phyloP scores from a whole-genome alignment of 1,284 basidiomycete genomes.

The Sutorius eximius region DNA sequence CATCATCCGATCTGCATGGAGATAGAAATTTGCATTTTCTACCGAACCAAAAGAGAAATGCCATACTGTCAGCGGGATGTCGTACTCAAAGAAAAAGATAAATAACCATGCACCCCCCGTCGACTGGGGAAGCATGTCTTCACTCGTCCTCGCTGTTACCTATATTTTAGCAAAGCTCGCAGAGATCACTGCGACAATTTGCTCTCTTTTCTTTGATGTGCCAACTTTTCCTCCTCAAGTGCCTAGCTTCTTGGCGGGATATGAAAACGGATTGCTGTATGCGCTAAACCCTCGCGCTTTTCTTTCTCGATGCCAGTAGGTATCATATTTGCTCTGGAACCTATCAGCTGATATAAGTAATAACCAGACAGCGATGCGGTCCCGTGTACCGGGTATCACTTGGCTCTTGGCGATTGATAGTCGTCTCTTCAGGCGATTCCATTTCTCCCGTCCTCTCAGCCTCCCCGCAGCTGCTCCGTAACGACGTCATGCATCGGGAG shows the following conservation, averaged over 20 bases:
- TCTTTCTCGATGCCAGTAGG: slow-evolving; percentile 25
- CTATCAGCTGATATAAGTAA: background rate
- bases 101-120: no score
- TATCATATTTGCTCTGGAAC: background rate
- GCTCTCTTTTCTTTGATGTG: background rate
- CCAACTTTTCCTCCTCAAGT: slow-evolving; percentile 4
- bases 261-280: slow-evolving; percentile 22
- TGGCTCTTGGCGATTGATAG: slow-evolving; percentile 15
- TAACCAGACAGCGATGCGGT: slow-evolving; percentile 15
- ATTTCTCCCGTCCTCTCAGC: slow-evolving; percentile 16
- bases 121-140: no score
- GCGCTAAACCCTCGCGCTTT: slow-evolving; percentile 18
- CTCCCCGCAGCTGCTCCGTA: slow-evolving; percentile 8
- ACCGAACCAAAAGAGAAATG: no score
- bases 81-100: no score
- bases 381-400: slow-evolving; percentile 17
- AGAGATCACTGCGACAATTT: background rate
- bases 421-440: slow-evolving; percentile 16
- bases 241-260: slow-evolving; percentile 11
- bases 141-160: no score
- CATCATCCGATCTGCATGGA: no score
- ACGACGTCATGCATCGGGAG: slow-evolving; percentile 15
- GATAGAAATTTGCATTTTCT: no score
- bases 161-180: background rate
- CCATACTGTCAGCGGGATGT: no score